phyloP scores from a whole-genome alignment of 768 basidiomycete genomes.

The Suillus ampliporus region DNA sequence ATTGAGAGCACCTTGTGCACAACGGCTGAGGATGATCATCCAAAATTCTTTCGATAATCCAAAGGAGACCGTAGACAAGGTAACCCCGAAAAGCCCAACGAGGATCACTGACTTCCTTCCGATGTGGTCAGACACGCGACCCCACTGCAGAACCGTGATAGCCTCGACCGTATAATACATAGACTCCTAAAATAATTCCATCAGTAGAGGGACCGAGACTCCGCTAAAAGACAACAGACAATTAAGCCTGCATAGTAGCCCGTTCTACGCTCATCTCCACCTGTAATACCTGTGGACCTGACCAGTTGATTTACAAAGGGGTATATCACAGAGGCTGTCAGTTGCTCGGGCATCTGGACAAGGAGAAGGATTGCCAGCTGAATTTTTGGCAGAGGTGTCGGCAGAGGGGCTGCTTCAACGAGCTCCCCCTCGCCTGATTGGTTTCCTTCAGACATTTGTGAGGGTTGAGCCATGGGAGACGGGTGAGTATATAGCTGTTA shows the following conservation, averaged over 20 bases:
- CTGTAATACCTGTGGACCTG: constrained; percentile 48
- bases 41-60: constrained; percentile 35
- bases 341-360: constrained; percentile 50
- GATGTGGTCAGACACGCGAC: constrained; percentile 36
- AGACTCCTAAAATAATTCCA: constrained; percentile 25
- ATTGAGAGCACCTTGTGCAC: constrained; percentile 36
- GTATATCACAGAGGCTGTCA: constrained; percentile 49
- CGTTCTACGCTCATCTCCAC: constrained; percentile 49
- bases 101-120: constrained; percentile 39
- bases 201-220: not conserved
- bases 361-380: constrained; percentile 45
- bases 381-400: constrained; percentile 46
- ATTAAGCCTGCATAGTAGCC: constrained; percentile 57
- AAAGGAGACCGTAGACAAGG: constrained; percentile 34
- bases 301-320: constrained; percentile 54
- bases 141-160: constrained; percentile 30
- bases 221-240: constrained; percentile 26
- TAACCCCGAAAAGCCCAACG: constrained; percentile 36
- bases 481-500: not conserved
- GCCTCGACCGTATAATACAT: constrained; percentile 31
- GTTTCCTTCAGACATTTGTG: not conserved
- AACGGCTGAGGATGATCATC: constrained; percentile 30
- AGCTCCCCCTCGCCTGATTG: not conserved
- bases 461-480: not conserved
- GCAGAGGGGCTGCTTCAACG: not conserved